A percentile compares a stretch with the other conserved stretches of the same genome.
These are phyloP conservation scores for Diaporthe australafricana DNA, from an alignment of 2,329 filamentous ascomycete species.

Conservation along the genomic window DNA sequence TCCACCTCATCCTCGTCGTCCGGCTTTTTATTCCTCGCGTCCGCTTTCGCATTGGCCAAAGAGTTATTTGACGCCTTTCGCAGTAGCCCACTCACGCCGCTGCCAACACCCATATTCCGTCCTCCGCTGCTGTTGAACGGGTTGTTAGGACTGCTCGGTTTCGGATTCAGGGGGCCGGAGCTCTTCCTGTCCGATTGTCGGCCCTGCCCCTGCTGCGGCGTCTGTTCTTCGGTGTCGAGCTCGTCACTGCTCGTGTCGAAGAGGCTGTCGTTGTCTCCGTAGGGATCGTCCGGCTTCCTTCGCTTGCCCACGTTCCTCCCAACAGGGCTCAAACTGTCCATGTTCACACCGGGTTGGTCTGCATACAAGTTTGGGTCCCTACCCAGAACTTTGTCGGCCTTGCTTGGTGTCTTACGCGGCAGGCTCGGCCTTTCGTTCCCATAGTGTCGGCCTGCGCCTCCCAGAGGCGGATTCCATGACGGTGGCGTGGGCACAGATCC, in stretches of 20 bases:
- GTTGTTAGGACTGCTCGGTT: slow-evolving; percentile 59
- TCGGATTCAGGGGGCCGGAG: slow-evolving; percentile 51
- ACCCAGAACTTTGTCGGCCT: slow-evolving; percentile 69
- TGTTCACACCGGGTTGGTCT: slow-evolving; percentile 57
- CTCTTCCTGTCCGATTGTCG: slow-evolving; percentile 51
- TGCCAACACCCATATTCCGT: slow-evolving; percentile 44
- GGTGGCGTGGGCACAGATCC: slow-evolving; percentile 34
- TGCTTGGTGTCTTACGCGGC: slow-evolving; percentile 59
- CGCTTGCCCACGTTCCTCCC: slow-evolving; percentile 46
- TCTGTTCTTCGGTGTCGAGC: slow-evolving; percentile 50
- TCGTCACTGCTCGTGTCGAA: slow-evolving; percentile 44
- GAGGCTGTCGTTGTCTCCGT: slow-evolving; percentile 48
- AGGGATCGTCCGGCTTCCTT: slow-evolving; percentile 46
- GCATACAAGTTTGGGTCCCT: slow-evolving; percentile 67
- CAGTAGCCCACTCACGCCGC: slow-evolving; percentile 57
- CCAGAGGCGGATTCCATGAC: slow-evolving; percentile 44
- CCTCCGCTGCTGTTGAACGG: slow-evolving; percentile 54
- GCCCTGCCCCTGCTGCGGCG: slow-evolving; percentile 43
- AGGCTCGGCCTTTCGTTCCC: slow-evolving; percentile 19
- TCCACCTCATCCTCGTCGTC: slow-evolving; percentile 46
- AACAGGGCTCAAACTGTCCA: slow-evolving; percentile 58
- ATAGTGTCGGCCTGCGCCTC: slow-evolving; percentile 48
- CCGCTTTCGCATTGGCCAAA: slow-evolving; percentile 27
- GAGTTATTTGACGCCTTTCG: slow-evolving; percentile 46
- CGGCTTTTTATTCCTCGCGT: slow-evolving; percentile 43